Conservation (phyloP, 2,329 filamentous ascomycete species). For the Botryotinia convoluta region DNA sequence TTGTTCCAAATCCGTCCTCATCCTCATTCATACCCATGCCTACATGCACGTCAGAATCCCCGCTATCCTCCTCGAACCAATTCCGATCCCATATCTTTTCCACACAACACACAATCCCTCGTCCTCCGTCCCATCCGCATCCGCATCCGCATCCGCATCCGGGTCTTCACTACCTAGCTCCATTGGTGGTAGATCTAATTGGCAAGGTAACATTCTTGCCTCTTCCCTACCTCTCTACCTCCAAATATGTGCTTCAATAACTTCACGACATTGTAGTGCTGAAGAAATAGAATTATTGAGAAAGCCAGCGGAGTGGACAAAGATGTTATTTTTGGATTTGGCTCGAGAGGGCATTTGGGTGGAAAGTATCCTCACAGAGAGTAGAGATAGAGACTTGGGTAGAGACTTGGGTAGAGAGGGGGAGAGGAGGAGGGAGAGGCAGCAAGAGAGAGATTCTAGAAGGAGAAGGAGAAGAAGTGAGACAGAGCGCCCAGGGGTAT, state of each 20-base stretch:
- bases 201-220: slow-evolving; percentile 13
- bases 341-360: not conserved
- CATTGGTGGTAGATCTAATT: not conserved
- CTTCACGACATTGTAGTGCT: not conserved
- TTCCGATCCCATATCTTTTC: not conserved
- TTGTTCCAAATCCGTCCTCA: not conserved
- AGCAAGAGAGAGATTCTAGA: not conserved
- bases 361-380: not conserved
- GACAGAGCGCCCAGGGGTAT: not conserved
- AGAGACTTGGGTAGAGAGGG: not conserved
- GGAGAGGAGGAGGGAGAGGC: not conserved
- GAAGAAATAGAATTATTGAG: not conserved
- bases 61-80: not conserved
- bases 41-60: not conserved
- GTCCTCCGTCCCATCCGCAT: not conserved
- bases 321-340: slow-evolving; percentile 10
- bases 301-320: slow-evolving; percentile 1
- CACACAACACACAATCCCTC: not conserved
- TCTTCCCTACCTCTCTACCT: slow-evolving; percentile 7
- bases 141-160: not conserved
- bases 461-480: not conserved
- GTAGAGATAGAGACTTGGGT: not conserved
- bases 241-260: slow-evolving; percentile 1
- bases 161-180: no score
- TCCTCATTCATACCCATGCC: not conserved